Conservation (phyloP, 345 rosid species). For the Nephelium lappaceum region DNA sequence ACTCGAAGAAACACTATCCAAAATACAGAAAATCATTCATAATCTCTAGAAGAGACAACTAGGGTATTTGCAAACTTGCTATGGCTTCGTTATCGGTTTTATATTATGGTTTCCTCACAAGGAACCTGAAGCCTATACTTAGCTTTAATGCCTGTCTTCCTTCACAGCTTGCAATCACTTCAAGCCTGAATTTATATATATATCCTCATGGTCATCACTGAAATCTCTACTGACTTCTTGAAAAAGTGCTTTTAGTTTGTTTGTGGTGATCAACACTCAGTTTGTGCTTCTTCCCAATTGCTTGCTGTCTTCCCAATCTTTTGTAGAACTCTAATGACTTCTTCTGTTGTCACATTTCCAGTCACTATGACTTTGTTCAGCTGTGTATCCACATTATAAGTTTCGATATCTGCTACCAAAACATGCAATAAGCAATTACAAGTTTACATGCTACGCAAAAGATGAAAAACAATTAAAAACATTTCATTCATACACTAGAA, state of each 20-base stretch:
- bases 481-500: no score
- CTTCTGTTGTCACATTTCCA: slow-evolving; percentile 71
- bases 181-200: not conserved
- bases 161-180: not conserved
- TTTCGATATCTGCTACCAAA: slow-evolving; percentile 58
- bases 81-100: no score
- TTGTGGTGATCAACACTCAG: not conserved
- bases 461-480: no score
- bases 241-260: no score
- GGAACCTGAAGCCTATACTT: not conserved
- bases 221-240: not conserved
- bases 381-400: slow-evolving; percentile 73
- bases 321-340: slow-evolving; percentile 70
- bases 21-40: no score
- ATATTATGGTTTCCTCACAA: not conserved
- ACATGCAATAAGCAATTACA: not conserved
- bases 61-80: no score
- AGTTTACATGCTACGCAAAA: not conserved
- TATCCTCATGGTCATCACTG: not conserved
- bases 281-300: slow-evolving; percentile 42
- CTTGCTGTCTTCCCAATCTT: slow-evolving; percentile 73
- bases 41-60: no score
- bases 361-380: slow-evolving; percentile 81
- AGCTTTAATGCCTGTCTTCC: not conserved
- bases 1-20: no score